Evolutionary conservation across 139 green algal species (phyloP).

Genomic region (Mesotaenium endlicherianum): DNA sequence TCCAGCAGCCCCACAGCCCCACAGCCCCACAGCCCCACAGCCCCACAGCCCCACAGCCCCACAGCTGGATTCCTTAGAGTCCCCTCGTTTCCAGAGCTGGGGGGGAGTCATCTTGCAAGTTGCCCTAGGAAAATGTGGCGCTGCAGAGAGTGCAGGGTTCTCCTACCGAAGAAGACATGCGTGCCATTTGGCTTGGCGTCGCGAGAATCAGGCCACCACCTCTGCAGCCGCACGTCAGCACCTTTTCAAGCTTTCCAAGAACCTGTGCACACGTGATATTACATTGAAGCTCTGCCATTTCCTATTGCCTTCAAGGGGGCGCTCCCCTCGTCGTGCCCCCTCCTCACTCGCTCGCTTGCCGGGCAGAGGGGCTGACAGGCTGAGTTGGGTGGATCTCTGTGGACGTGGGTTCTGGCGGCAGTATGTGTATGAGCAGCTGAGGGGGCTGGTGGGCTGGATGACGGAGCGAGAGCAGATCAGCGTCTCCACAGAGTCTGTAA

Average conservation of each 20-base stretch:
- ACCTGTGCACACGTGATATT: not conserved
- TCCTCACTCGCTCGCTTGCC: not conserved
- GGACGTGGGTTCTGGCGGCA: not conserved
- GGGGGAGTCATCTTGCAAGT: too few relatives aligned
- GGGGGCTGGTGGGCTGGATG: conserved; percentile 17
- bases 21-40: too few relatives aligned
- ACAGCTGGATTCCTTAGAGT: too few relatives aligned
- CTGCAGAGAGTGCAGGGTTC: too few relatives aligned
- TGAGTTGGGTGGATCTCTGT: not conserved
- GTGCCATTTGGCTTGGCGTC: too few relatives aligned
- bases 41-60: too few relatives aligned
- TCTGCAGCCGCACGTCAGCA: not conserved
- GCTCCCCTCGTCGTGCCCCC: not conserved
- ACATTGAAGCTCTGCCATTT: not conserved
- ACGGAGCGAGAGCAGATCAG: conserved; percentile 19
- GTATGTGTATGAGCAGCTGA: conserved; percentile 22
- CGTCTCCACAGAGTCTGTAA: not conserved
- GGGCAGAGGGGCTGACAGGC: not conserved
- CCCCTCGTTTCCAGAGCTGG: too few relatives aligned
- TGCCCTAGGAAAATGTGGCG: too few relatives aligned
- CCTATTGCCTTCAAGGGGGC: not conserved
- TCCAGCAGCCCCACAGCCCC: too few relatives aligned
- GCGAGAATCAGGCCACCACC: too few relatives aligned
- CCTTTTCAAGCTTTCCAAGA: not conserved
- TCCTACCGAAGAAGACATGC: too few relatives aligned